These are phyloP conservation scores for Fagopyrum tataricum DNA, from an alignment of 148 eudicot genomes.

Conservation along the genomic window DNA sequence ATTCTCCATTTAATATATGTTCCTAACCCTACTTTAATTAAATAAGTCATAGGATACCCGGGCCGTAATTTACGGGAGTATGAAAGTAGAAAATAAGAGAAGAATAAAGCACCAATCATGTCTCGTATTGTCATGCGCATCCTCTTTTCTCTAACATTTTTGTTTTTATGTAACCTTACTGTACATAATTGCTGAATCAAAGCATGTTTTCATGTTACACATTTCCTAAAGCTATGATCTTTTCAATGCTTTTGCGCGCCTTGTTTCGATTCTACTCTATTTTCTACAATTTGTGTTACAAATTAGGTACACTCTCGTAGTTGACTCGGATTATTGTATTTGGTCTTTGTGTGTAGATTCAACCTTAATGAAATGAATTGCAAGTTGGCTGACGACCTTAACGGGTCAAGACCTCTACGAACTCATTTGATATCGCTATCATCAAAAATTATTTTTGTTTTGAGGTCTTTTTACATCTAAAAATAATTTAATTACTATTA, in stretches of 20 bases:
- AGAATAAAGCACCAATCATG: slow-evolving; percentile 6
- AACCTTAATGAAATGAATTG: neutral
- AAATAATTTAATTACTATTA: no score
- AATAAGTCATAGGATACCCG: no score
- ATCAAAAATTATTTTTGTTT: no score
- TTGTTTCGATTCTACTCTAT: neutral
- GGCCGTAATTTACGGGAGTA: slow-evolving; percentile 7
- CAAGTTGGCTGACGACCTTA: no score
- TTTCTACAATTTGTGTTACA: neutral
- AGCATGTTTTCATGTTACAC: neutral
- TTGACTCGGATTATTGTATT: neutral
- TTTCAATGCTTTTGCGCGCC: neutral
- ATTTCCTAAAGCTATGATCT: neutral
- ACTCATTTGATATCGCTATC: no score
- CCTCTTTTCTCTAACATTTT: neutral
- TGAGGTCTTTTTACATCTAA: no score
- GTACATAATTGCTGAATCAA: neutral
- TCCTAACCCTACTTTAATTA: neutral
- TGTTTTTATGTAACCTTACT: neutral
- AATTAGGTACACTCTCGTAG: no score
- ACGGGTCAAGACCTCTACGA: no score
- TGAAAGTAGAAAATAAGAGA: neutral
- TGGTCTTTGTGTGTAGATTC: neutral
- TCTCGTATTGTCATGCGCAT: neutral
- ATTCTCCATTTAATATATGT: neutral